These are phyloP conservation scores for Fusarium graminum DNA, from an alignment of 2,329 filamentous ascomycete species.

Conservation along the genomic window DNA sequence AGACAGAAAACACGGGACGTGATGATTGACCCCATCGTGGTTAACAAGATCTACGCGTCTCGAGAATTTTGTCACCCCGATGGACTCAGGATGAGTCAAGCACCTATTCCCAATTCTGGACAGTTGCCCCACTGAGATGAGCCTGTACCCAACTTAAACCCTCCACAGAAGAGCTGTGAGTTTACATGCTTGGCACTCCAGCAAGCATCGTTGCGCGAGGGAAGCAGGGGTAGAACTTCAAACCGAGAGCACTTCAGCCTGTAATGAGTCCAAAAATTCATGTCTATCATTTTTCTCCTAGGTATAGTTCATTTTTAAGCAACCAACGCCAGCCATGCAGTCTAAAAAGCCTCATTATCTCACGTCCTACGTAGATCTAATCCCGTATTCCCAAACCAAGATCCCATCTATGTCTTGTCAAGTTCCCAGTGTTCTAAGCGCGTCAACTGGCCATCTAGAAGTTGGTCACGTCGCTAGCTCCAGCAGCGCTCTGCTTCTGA, in stretches of 20 bases:
- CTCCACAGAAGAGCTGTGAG: neutral
- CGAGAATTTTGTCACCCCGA: neutral
- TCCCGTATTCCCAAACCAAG: conserved; percentile 3
- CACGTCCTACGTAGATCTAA: conserved; percentile 36
- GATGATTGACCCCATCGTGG: too few relatives aligned
- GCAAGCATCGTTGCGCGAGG: neutral
- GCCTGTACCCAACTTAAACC: neutral
- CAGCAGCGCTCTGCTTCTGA: conserved; percentile 20
- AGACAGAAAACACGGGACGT: too few relatives aligned
- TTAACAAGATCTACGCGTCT: neutral
- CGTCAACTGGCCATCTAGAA: conserved; percentile 17
- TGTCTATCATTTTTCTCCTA: conserved; percentile 35
- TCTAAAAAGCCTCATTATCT: conserved; percentile 39
- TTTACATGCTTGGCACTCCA: too few relatives aligned
- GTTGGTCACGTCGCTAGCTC: conserved; percentile 25
- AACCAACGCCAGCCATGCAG: conserved; percentile 36
- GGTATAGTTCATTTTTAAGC: conserved; percentile 38
- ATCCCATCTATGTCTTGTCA: conserved; percentile 10
- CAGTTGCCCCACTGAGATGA: neutral
- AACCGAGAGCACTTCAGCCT: conserved; percentile 38
- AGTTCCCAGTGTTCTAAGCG: neutral
- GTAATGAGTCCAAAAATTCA: conserved; percentile 20
- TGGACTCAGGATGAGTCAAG: conserved; percentile 22
- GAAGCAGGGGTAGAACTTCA: conserved; percentile 1
- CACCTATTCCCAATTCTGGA: neutral